These are phyloP conservation scores for Brettanomyces naardenensis DNA, from an alignment of 805 yeast genomes.

Conservation along the genomic window DNA sequence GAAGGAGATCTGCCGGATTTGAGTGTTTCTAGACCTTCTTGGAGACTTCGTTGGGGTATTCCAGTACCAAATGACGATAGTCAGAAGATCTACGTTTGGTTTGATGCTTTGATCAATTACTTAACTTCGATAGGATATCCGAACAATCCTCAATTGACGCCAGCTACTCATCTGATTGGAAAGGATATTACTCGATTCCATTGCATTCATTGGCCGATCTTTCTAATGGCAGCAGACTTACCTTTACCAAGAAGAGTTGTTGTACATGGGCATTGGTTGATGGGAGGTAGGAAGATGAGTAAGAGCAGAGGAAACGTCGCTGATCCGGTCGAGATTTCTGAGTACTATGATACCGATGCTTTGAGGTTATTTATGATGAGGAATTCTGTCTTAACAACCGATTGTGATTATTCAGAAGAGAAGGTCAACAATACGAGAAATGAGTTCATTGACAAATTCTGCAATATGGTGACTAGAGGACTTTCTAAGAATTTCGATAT, in stretches of 20 bases:
- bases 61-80: conserved; percentile 72
- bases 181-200: conserved; percentile 89
- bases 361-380: conserved; percentile 70
- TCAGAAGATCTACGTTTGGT: conserved; percentile 92
- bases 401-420: conserved; percentile 69
- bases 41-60: conserved; percentile 83
- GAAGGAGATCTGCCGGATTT: conserved; percentile 48
- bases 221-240: conserved; percentile 74
- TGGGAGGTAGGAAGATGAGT: conserved; percentile 88
- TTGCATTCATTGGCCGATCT: conserved; percentile 89
- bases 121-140: conserved; percentile 63
- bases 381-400: conserved; percentile 66
- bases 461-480: conserved; percentile 68
- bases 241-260: conserved; percentile 65
- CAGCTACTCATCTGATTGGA: conserved; percentile 69
- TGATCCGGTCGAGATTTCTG: conserved; percentile 67
- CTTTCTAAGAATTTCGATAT: conserved; percentile 66
- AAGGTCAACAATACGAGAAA: conserved; percentile 46
- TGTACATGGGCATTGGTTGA: conserved; percentile 93
- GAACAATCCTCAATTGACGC: conserved; percentile 16
- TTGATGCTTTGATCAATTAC: conserved; percentile 88
- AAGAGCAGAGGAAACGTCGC: conserved; percentile 90
- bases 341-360: conserved; percentile 62
- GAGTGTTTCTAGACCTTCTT: conserved; percentile 79
- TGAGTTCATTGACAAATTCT: conserved; percentile 71